phyloP scores from a whole-genome alignment of 2,329 filamentous ascomycete species.

The Delphinella strobiligena region DNA sequence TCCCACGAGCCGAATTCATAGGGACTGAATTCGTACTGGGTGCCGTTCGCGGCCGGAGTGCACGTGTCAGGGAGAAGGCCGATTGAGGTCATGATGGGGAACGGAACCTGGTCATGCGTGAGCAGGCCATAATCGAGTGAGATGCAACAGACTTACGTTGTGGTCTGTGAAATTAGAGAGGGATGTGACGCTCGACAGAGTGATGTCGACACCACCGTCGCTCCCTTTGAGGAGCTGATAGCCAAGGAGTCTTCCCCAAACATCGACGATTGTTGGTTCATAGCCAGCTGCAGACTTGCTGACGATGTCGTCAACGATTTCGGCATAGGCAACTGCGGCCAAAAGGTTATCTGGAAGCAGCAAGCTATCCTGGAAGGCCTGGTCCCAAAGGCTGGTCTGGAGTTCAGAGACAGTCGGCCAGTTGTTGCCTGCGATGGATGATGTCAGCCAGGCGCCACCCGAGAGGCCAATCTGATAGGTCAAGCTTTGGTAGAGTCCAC shows the following conservation, averaged over 20 bases:
- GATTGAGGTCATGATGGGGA: conserved; percentile 33
- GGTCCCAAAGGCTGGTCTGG: conserved; percentile 27
- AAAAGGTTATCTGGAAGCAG: conserved; percentile 24
- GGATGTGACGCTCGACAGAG: conserved; percentile 22
- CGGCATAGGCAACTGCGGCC: conserved; percentile 17
- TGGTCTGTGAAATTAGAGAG: conserved; percentile 28
- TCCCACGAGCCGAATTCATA: conserved; percentile 58
- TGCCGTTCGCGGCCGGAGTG: conserved; percentile 36
- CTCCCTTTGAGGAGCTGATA: conserved; percentile 27
- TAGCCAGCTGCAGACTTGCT: conserved; percentile 28
- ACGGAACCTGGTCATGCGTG: conserved; percentile 18
- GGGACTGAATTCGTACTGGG: conserved; percentile 53
- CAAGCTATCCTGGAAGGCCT: conserved; percentile 25
- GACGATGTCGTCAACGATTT: conserved; percentile 22
- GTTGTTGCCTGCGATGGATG: conserved; percentile 34
- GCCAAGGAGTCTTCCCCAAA: conserved; percentile 28
- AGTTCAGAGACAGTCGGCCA: conserved; percentile 33
- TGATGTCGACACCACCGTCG: conserved; percentile 25
- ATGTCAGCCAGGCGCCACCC: conserved; percentile 36
- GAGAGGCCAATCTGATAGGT: conserved; percentile 36
- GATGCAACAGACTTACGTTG: conserved; percentile 12
- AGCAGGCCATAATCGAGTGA: conserved; percentile 3
- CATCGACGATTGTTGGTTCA: conserved; percentile 27
- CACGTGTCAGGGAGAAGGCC: conserved; percentile 27
- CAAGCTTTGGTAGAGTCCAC: conserved; percentile 32